These are phyloP conservation scores for Maudiozyma barnettii DNA, from an alignment of 805 yeast species.

Conservation along the genomic window DNA sequence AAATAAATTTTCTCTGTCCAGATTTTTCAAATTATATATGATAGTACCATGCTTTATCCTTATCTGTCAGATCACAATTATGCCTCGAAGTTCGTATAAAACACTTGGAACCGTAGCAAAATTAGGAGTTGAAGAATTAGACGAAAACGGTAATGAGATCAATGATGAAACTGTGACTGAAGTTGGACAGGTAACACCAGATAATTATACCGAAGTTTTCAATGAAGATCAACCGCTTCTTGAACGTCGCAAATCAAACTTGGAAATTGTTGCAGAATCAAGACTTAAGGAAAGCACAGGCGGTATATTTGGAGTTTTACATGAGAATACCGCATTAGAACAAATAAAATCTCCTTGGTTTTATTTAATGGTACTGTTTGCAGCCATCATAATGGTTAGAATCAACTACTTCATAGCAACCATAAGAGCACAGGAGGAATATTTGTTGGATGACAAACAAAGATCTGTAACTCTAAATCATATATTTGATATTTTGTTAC, in stretches of 20 bases:
- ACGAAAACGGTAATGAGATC: constrained; percentile 51
- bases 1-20: constrained; percentile 31
- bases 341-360: constrained; percentile 64
- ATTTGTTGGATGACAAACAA: constrained; percentile 43
- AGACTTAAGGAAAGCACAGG: constrained; percentile 45
- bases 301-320: constrained; percentile 69
- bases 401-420: constrained; percentile 92
- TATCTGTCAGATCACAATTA: constrained; percentile 60
- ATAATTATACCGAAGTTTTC: neutral
- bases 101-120: constrained; percentile 60
- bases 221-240: neutral
- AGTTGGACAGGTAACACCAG: neutral
- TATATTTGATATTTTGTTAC: constrained; percentile 78
- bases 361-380: constrained; percentile 61
- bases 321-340: constrained; percentile 42
- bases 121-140: constrained; percentile 62
- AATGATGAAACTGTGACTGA: constrained; percentile 14
- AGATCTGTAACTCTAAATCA: constrained; percentile 52
- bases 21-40: constrained; percentile 59
- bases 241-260: constrained; percentile 42
- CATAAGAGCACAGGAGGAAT: constrained; percentile 70
- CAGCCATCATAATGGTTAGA: constrained; percentile 83
- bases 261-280: constrained; percentile 57
- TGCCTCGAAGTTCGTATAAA: constrained; percentile 74
- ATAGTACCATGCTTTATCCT: constrained; percentile 72